Percentiles rank a stretch among this genome's conserved stretches.
Evolutionary conservation across 192 early-diverging fungal species (phyloP).

Genomic region (Entrophospora sp.): DNA sequence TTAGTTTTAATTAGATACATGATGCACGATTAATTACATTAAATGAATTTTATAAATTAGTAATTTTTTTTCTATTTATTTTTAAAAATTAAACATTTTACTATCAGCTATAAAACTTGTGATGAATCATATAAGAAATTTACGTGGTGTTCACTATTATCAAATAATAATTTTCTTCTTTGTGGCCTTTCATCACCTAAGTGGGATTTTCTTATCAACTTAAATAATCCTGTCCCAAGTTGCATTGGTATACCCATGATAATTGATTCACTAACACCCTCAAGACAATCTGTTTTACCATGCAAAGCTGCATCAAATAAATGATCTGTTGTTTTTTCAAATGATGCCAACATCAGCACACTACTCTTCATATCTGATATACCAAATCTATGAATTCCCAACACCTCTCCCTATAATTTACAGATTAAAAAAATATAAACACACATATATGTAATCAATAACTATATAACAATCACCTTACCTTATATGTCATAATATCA

Average conservation of each 20-base stretch:
- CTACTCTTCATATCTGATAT: slow-evolving; percentile 99
- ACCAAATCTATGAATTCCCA: slow-evolving; percentile 98
- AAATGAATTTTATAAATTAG: too few species aligned
- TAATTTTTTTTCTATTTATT: too few species aligned
- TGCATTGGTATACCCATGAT: slow-evolving; percentile 99
- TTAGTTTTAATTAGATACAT: too few species aligned
- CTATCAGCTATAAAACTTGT: too few species aligned
- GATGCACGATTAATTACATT: too few species aligned
- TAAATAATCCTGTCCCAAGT: slow-evolving; percentile 95
- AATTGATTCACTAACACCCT: slow-evolving; percentile 97
- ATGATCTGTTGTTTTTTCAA: slow-evolving; percentile 99
- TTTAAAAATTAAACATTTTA: too few species aligned
- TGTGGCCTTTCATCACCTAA: slow-evolving; percentile 43
- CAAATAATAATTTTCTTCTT: slow-evolving; percentile 53
- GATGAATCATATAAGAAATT: not conserved
- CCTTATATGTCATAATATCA: slow-evolving; percentile 97
- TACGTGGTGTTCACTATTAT: slow-evolving; percentile 37
- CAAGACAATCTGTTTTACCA: slow-evolving; percentile 85
- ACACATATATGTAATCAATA: not conserved
- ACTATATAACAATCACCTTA: slow-evolving; percentile 19
- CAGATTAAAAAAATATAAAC: not conserved
- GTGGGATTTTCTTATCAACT: slow-evolving; percentile 68
- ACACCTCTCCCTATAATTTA: slow-evolving; percentile 72
- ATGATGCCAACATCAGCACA: slow-evolving; percentile 98
- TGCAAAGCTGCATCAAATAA: slow-evolving; percentile 97